Evolutionary conservation across 768 basidiomycete genomes (phyloP).

Genomic region (Lactarius tabidus): DNA sequence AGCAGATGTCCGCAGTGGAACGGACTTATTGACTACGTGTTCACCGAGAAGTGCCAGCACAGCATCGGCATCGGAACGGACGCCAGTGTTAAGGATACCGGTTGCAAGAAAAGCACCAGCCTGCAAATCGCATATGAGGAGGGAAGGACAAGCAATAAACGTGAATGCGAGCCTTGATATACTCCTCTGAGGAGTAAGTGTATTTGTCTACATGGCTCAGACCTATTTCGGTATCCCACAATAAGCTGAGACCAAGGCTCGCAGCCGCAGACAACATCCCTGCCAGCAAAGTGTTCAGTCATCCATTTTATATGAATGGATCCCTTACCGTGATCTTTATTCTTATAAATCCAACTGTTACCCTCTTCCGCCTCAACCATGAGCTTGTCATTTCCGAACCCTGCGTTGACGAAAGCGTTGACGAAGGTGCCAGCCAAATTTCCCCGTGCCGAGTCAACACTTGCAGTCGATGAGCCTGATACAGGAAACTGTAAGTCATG

Average conservation of each 20-base stretch:
- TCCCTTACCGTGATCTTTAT: conserved; percentile 88
- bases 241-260: conserved; percentile 83
- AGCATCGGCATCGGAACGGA: conserved; percentile 90
- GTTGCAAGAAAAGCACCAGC: conserved; percentile 94
- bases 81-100: conserved; percentile 84
- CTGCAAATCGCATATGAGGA: conserved; percentile 31
- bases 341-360: conserved; percentile 99
- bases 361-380: conserved; percentile 97
- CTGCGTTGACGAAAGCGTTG: conserved; percentile 98
- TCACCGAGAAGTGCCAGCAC: conserved; percentile 88
- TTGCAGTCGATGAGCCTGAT: conserved; percentile 62
- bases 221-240: conserved; percentile 97
- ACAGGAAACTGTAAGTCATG: not conserved
- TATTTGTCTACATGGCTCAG: conserved; percentile 95
- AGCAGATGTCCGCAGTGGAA: conserved; percentile 78
- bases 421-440: conserved; percentile 97
- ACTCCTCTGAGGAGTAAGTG: conserved; percentile 92
- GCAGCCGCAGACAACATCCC: conserved; percentile 97
- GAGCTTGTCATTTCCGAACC: conserved; percentile 97
- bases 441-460: conserved; percentile 88
- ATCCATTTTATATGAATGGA: not conserved
- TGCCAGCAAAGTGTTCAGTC: conserved; percentile 31
- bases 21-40: conserved; percentile 82
- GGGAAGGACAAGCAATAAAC: not conserved
- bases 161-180: conserved; percentile 68